Evolutionary conservation across 805 yeast species (phyloP), one percentile per base, ranked within the genome.

Genomic region (Ogataea corticis): DNA sequence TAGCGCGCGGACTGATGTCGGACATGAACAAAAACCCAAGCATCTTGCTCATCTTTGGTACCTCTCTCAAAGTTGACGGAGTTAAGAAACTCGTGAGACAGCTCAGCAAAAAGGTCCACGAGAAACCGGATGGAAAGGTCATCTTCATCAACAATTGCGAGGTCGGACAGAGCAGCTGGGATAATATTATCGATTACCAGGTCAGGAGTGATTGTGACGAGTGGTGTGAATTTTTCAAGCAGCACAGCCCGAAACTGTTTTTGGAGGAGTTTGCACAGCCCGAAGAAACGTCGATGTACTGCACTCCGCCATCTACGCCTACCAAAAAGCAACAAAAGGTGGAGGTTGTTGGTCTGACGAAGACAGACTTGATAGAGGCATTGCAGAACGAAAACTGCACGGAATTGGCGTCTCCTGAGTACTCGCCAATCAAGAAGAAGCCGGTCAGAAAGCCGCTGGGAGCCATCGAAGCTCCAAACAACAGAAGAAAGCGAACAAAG

Each of bases 51-150:
- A 85, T 92, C 10, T 83, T 88, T 77, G 99, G 99, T 0, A 94
- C 99, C 0, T 88, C 97, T 4, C 71, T 94, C 33, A 87, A 83
- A 67, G 98, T 92, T 11, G 87, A 84, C 53, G 99, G 99, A 1
- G 91, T 94, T 38, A 85, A 82, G 59, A 80, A 78, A 52, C 70
- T 92, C 16, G 97, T 91, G 2, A 77, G 79, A 50, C 75, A 76
- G 17, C 63, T 87, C 50, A 82, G 95, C 38, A 76, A 76, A 49
- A 77, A 77, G 15, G 82, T 91, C 15, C 96, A 86, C 59, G 83
- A 79, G n/a, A 75, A 75, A 30, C 54, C 53, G n/a, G 88, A 85
- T 16, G 99, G 98, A 0, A 69, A 76, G 25, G 96, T 90, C 1
- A 68, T 92, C 0, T 75, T 88, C 45, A 73, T 92, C 27, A 92